phyloP scores from a whole-genome alignment of 2,329 filamentous ascomycete species.

The Alternaria atra region DNA sequence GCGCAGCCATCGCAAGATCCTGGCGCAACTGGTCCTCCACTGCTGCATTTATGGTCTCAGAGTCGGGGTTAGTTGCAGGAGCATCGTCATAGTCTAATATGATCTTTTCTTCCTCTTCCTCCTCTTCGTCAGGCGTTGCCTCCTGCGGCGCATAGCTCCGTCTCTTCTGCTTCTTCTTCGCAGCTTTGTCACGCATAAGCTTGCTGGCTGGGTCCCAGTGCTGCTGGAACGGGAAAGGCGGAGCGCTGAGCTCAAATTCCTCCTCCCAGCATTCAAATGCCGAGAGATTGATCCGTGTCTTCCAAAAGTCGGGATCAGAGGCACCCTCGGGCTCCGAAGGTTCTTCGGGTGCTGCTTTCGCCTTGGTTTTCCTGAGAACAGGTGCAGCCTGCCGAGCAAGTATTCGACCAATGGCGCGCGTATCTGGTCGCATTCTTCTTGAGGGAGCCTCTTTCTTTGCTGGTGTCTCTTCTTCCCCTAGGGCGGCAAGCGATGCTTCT shows the following conservation, averaged over 20 bases:
- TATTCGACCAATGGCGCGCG: constrained; percentile 42
- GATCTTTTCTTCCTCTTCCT: constrained; percentile 44
- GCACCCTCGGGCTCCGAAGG: constrained; percentile 36
- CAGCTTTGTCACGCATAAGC: constrained; percentile 63
- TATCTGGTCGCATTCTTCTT: constrained; percentile 38
- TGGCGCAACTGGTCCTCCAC: constrained; percentile 45
- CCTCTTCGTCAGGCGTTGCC: constrained; percentile 52
- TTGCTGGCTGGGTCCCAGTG: constrained; percentile 84
- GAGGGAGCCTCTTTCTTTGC: constrained; percentile 19
- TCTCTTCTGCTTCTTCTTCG: constrained; percentile 64
- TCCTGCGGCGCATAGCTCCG: constrained; percentile 48
- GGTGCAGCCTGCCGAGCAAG: constrained; percentile 40
- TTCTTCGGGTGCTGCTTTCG: constrained; percentile 27
- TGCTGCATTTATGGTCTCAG: constrained; percentile 29
- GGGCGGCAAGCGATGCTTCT: not conserved
- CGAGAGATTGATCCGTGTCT: constrained; percentile 73
- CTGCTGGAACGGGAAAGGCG: constrained; percentile 89
- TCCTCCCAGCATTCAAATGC: constrained; percentile 84
- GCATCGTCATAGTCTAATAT: constrained; percentile 47
- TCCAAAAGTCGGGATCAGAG: constrained; percentile 72
- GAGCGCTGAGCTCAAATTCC: constrained; percentile 68
- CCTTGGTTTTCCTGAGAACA: constrained; percentile 30
- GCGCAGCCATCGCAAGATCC: constrained; percentile 57
- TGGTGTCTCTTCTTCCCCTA: constrained; percentile 1
- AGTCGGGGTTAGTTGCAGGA: constrained; percentile 30